These are phyloP conservation scores for Fusarium pseudonygamai DNA, from an alignment of 2,329 filamentous ascomycete species.

Conservation along the genomic window DNA sequence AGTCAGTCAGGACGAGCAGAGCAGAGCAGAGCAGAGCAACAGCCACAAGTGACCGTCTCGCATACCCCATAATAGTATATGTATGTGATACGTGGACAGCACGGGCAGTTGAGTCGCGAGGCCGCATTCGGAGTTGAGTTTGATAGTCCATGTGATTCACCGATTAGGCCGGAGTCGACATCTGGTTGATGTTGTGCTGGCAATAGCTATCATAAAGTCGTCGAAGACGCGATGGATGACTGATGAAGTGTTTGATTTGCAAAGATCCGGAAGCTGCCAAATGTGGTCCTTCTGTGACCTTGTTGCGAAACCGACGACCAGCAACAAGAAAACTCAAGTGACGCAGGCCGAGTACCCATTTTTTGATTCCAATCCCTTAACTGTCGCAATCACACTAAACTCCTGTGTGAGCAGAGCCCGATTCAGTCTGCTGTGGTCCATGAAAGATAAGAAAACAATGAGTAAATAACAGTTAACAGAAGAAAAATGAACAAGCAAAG, in stretches of 20 bases:
- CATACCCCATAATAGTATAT: constrained; percentile 38
- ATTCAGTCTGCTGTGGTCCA: constrained; percentile 45
- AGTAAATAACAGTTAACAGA: constrained; percentile 38
- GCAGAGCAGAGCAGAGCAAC: constrained; percentile 18
- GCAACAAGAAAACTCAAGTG: constrained; percentile 49
- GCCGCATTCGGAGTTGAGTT: constrained; percentile 47
- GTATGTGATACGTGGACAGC: constrained; percentile 42
- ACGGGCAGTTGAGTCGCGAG: constrained; percentile 45
- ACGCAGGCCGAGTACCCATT: constrained; percentile 49
- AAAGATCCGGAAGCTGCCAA: constrained; percentile 53
- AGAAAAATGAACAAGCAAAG: constrained; percentile 43
- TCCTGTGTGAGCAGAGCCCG: constrained; percentile 48
- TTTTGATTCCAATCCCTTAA: constrained; percentile 49
- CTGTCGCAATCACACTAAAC: constrained; percentile 52
- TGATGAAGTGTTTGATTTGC: constrained; percentile 54
- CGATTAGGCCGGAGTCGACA: constrained; percentile 47
- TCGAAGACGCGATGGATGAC: constrained; percentile 50
- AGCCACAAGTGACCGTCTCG: constrained; percentile 36
- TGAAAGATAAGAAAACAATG: constrained; percentile 41
- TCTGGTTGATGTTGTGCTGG: constrained; percentile 48
- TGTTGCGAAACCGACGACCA: constrained; percentile 52
- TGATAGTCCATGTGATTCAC: constrained; percentile 48
- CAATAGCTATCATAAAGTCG: constrained; percentile 51
- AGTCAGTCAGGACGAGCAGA: constrained; percentile 43
- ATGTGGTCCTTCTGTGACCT: constrained; percentile 50